Percentiles rank a stretch among this genome's conserved stretches.
phyloP scores from a whole-genome alignment of 2,329 filamentous ascomycete species.

The Hymenoscyphus repandus region DNA sequence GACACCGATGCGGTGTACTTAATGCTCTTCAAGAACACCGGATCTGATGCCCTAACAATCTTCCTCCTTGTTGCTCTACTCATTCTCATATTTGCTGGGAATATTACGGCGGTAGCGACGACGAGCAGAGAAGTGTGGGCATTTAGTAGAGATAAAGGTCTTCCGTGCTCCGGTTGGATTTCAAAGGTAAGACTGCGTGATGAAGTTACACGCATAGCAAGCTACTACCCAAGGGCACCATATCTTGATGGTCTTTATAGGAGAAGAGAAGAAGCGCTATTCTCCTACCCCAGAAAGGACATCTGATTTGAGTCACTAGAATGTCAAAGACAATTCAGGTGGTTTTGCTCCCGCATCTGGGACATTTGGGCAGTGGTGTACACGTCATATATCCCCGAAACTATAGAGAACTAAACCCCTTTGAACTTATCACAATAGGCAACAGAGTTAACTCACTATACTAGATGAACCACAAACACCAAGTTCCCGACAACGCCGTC shows the following conservation, averaged over 20 bases:
- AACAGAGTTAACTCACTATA: too few species aligned
- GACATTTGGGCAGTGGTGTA: too few species aligned
- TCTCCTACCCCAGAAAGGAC: too few species aligned
- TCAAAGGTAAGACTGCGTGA: constrained; percentile 27
- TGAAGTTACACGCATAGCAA: too few species aligned
- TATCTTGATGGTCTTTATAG: neutral
- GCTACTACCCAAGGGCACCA: neutral
- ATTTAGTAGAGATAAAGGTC: constrained; percentile 40
- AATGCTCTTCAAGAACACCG: constrained; percentile 40
- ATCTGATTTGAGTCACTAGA: too few species aligned
- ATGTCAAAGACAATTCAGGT: too few species aligned
- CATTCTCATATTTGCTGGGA: constrained; percentile 34
- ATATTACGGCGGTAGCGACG: constrained; percentile 34
- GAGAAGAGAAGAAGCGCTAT: too few species aligned
- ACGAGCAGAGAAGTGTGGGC: constrained; percentile 37
- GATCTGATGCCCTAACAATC: constrained; percentile 38
- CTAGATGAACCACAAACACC: constrained; percentile 31
- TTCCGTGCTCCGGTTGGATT: constrained; percentile 38
- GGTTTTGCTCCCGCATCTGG: too few species aligned
- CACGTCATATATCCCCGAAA: too few species aligned
- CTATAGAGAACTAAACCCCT: too few species aligned
- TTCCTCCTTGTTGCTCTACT: constrained; percentile 42
- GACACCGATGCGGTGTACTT: constrained; percentile 36
- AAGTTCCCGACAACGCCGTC: constrained; percentile 22
- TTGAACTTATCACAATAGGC: too few species aligned